A percentile compares a stretch with the other conserved stretches of the same genome.
phyloP scores from a whole-genome alignment of 2,329 filamentous ascomycete species.

The Bipolaris oryzae region DNA sequence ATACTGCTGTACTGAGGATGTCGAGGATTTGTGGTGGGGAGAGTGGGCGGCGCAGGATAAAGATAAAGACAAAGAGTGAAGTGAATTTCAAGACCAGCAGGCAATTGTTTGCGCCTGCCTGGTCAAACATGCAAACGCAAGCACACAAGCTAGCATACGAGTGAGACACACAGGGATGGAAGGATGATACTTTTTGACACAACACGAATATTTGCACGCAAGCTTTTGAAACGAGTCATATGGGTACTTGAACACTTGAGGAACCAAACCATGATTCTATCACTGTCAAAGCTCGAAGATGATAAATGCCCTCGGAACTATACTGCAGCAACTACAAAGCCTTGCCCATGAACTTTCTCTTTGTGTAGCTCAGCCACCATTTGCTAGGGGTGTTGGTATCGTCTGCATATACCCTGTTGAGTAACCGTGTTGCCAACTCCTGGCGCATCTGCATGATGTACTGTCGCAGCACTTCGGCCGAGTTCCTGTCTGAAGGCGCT shows the following conservation, averaged over 20 bases:
- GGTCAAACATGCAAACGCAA: slow-evolving; percentile 4
- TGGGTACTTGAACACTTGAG: not conserved
- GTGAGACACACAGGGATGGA: not conserved
- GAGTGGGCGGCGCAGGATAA: not conserved
- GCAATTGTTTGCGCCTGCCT: slow-evolving; percentile 9
- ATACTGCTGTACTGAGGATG: not conserved
- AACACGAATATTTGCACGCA: not conserved
- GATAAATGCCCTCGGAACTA: not conserved
- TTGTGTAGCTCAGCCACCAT: slow-evolving; percentile 98
- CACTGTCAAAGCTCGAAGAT: not conserved
- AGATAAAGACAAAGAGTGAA: not conserved
- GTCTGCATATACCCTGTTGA: slow-evolving; percentile 86
- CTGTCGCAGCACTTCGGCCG: slow-evolving; percentile 85
- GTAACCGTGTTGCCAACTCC: slow-evolving; percentile 81
- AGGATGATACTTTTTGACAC: not conserved
- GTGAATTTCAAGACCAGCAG: not conserved
- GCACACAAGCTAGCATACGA: slow-evolving; percentile 3
- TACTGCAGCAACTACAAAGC: slow-evolving; percentile 37
- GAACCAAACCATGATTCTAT: not conserved
- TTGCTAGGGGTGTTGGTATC: slow-evolving; percentile 67
- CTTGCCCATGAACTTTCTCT: slow-evolving; percentile 99
- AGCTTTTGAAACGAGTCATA: not conserved
- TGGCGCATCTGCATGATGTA: slow-evolving; percentile 93
- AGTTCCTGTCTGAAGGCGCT: slow-evolving; percentile 81
- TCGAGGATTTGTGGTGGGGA: not conserved